These are phyloP conservation scores for Kurtzmaniella quercitrusa DNA, from an alignment of 1,139 yeast genomes.

Conservation along the genomic window DNA sequence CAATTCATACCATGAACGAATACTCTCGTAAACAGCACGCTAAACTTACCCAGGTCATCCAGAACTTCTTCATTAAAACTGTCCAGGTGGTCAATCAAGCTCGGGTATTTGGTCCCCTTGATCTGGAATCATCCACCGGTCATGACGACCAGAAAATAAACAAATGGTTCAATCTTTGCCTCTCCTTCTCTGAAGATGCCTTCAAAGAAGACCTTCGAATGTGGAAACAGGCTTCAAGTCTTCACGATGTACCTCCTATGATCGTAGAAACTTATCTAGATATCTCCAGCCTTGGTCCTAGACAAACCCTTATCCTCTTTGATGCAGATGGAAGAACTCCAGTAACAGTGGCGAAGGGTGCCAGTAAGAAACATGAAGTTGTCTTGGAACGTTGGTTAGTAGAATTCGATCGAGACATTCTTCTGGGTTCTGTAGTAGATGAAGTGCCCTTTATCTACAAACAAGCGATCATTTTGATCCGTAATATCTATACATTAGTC, in stretches of 20 bases:
- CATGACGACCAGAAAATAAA: conserved; percentile 25
- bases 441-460: conserved; percentile 72
- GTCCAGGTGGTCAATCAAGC: conserved; percentile 49
- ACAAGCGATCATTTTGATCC: conserved; percentile 66
- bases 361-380: conserved; percentile 62
- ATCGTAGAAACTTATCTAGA: conserved; percentile 83
- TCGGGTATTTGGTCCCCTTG: conserved; percentile 8
- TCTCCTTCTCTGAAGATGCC: conserved; percentile 38
- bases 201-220: conserved; percentile 53
- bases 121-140: conserved; percentile 3
- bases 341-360: conserved; percentile 40
- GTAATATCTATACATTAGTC: conserved; percentile 66
- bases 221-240: conserved; percentile 46
- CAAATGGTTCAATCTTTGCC: conserved; percentile 69
- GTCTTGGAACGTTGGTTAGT: conserved; percentile 91
- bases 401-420: conserved; percentile 54
- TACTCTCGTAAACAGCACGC: conserved; percentile 23
- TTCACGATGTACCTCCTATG: conserved; percentile 53
- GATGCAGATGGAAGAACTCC: conserved; percentile 44
- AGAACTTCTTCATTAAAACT: conserved; percentile 69
- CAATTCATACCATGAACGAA: conserved; percentile 1
- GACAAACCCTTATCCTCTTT: conserved; percentile 56
- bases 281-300: conserved; percentile 53
- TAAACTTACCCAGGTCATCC: conserved; percentile 43
- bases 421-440: conserved; percentile 25